Base-by-base conservation (phyloP, 495 filamentous ascomycete genomes). In the Platismatia glauca region DNA sequence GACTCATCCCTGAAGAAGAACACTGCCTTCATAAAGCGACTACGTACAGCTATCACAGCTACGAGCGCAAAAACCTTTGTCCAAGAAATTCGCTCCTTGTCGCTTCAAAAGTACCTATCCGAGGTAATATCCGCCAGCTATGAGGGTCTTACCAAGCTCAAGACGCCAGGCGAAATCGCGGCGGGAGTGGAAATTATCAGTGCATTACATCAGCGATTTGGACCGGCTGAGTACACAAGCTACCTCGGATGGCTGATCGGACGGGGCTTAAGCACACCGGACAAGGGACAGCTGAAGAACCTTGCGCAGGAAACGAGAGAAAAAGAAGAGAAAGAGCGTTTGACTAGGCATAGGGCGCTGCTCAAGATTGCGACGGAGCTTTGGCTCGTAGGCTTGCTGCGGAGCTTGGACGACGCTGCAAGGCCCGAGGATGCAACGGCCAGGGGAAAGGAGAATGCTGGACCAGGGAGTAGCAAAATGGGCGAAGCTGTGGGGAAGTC, bases 1-100 rank as follows among this genome's bases (percentile, higher is more conserved):
- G 95, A 99, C 73, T 96, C 95, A 22, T 93, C 92, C 37, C 81
- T 99, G 68, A 97, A 96, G 79, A 99, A 97, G 76, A 99, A 99
- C 70, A 99, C 94, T 16, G 92, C 93, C 62, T 97, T 97, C 74
- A 99, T 99, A 73, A 97, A 96, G 74, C 88, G 95, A 59, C 80
- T 97, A 39, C 89, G 94, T 41, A 96, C 94, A 34, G 89, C 91
- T 46, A 86, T 97, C 64, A 91, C 84, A 62, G 78, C 89, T 56
- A 81, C 89, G 57, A 86, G 88, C 52, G 81, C 89, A 46, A 78
- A 82, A 59, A 91, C 90, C 61, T 95, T 97, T 74, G 74, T 97
- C 46, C 86, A 95, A 71, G 94, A 99, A 69, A 89, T 96, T 67
- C 87, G 89, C 63, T 90, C 91, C 53, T 81, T 97, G 11, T 97